A percentile compares a stretch with the other conserved stretches of the same genome.
Conservation (phyloP, 345 rosid species). For the Eucalyptus tenuipes region DNA sequence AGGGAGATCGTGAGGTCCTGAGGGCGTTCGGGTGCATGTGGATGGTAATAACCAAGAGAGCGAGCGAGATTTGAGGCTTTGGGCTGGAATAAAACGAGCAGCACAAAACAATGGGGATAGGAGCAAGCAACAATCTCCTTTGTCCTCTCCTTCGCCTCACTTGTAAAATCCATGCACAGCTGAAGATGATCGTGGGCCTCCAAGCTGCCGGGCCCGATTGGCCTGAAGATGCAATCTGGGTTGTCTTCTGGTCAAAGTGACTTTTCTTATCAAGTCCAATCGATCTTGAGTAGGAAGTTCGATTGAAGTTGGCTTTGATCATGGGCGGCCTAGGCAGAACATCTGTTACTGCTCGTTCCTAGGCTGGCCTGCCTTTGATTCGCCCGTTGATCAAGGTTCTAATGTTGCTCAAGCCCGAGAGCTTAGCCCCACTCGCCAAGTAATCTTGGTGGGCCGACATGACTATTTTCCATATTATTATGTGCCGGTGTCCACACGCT, state of each 20-base stretch:
- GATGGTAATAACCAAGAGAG: conserved; percentile 1
- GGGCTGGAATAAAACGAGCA: background rate
- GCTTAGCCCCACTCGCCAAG: too few relatives aligned
- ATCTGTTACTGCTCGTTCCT: background rate
- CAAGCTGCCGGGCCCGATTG: background rate
- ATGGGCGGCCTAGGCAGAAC: background rate
- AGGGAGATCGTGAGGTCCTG: conserved; percentile 18
- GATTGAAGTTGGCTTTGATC: background rate
- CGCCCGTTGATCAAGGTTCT: background rate
- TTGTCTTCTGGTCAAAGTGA: background rate
- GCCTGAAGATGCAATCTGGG: background rate
- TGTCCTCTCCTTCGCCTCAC: background rate
- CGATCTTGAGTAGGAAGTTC: background rate
- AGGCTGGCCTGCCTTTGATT: background rate
- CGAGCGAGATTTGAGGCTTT: background rate
- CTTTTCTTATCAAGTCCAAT: background rate
- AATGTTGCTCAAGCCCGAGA: background rate
- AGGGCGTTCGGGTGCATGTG: conserved; percentile 11
- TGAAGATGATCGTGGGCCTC: background rate
- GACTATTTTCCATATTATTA: too few relatives aligned
- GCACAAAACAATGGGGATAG: background rate
- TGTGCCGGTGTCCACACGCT: too few relatives aligned
- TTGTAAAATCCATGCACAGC: background rate
- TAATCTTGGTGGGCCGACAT: too few relatives aligned
- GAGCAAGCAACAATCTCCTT: background rate